These are phyloP conservation scores for Artomyces pyxidatus DNA, from an alignment of 768 basidiomycete species.

Conservation along the genomic window DNA sequence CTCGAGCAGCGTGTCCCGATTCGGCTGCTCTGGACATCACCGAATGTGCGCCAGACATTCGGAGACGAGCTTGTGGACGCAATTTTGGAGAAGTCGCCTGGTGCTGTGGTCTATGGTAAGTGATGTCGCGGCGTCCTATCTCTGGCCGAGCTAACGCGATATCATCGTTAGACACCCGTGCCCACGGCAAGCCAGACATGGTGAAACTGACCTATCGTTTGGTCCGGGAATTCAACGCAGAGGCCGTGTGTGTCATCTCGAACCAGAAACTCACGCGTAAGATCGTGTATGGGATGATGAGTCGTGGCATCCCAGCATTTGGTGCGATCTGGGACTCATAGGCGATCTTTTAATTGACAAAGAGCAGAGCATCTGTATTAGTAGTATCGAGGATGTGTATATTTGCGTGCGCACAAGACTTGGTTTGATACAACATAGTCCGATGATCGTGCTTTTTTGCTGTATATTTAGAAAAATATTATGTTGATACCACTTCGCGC, in stretches of 20 bases:
- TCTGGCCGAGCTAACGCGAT: no score
- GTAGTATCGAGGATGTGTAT: no score
- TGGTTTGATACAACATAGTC: no score
- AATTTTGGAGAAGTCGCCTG: slow-evolving; percentile 44
- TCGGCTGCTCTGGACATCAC: slow-evolving; percentile 54
- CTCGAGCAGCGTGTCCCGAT: slow-evolving; percentile 44
- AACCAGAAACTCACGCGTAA: slow-evolving; percentile 50
- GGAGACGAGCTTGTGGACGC: slow-evolving; percentile 51
- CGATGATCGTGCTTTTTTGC: no score
- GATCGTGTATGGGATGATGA: slow-evolving; percentile 53
- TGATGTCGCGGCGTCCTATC: no score
- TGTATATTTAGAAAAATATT: no score
- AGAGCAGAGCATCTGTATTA: no score
- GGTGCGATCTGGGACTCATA: slow-evolving; percentile 56
- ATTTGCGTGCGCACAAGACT: no score
- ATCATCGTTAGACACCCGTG: slow-evolving; percentile 27
- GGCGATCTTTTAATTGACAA: no score
- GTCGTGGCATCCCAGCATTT: slow-evolving; percentile 52
- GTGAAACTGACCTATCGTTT: slow-evolving; percentile 29
- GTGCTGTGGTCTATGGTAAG: slow-evolving; percentile 49
- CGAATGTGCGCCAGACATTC: slow-evolving; percentile 55
- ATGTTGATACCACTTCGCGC: no score
- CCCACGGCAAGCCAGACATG: slow-evolving; percentile 30
- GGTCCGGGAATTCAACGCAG: slow-evolving; percentile 29
- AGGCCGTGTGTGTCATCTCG: slow-evolving; percentile 50